A percentile compares a stretch with the other conserved stretches of the same genome.
These are phyloP conservation scores for Dichotomopilus funicola DNA, from an alignment of 2,329 filamentous ascomycete species.

Conservation along the genomic window DNA sequence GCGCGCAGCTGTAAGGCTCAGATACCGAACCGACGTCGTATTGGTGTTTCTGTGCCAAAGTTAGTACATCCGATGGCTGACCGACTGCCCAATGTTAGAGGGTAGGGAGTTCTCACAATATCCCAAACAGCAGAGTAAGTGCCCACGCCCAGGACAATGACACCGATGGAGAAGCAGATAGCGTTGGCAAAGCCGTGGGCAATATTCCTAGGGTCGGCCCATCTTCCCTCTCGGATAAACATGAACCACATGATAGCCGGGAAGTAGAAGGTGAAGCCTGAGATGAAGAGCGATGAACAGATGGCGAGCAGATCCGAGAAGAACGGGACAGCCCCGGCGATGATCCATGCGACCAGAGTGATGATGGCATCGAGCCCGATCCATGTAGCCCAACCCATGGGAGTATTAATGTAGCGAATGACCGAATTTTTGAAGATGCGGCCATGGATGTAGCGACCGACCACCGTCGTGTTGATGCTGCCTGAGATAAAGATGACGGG, in stretches of 20 bases:
- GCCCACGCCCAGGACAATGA: conserved; percentile 25
- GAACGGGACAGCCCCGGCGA: conserved; percentile 66
- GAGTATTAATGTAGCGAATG: conserved; percentile 42
- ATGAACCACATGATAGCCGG: conserved; percentile 31
- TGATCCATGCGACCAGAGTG: conserved; percentile 62
- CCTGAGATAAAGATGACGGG: conserved; percentile 71
- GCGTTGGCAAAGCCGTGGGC: conserved; percentile 17
- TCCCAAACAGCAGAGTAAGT: conserved; percentile 27
- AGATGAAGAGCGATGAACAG: conserved; percentile 45
- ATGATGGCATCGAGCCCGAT: conserved; percentile 48
- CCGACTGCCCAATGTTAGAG: background rate
- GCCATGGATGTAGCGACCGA: conserved; percentile 41
- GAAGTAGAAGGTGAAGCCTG: conserved; percentile 37
- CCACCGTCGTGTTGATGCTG: conserved; percentile 55
- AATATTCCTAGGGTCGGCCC: conserved; percentile 24
- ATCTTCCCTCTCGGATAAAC: conserved; percentile 28
- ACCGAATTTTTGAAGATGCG: conserved; percentile 39
- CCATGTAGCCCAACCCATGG: conserved; percentile 46
- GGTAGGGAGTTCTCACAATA: conserved; percentile 23
- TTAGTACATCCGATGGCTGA: background rate
- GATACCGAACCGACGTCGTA: conserved; percentile 15
- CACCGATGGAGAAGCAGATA: conserved; percentile 22
- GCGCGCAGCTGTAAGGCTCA: conserved; percentile 21
- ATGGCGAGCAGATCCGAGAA: conserved; percentile 62
- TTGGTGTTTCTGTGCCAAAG: conserved; percentile 7